Conservation (phyloP, 805 yeast genomes). For the Blastobotrys robertii region DNA sequence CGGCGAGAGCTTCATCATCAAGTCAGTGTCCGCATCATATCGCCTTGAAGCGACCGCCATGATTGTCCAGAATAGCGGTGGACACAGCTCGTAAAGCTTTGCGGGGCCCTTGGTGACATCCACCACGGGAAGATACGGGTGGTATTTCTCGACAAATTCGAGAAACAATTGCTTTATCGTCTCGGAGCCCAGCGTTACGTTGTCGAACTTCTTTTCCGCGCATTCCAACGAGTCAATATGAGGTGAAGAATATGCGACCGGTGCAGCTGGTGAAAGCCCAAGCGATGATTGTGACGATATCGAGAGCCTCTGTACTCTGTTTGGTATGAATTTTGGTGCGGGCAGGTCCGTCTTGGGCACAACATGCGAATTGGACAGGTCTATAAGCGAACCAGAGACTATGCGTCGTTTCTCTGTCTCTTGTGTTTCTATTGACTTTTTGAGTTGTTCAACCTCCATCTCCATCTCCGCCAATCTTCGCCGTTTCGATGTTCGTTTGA, state of each 20-base stretch:
- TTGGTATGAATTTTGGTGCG: conserved; percentile 1
- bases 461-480: conserved; percentile 44
- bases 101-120: conserved; percentile 79
- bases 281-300: neutral
- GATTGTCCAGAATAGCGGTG: conserved; percentile 88
- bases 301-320: neutral
- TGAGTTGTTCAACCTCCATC: conserved; percentile 61
- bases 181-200: conserved; percentile 48
- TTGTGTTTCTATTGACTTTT: conserved; percentile 36
- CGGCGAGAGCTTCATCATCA: conserved; percentile 57
- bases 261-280: conserved; percentile 3
- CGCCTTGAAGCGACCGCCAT: conserved; percentile 78
- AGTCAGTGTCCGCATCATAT: conserved; percentile 28
- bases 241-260: neutral
- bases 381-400: conserved; percentile 13
- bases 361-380: conserved; percentile 1
- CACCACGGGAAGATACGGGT: conserved; percentile 79
- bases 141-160: conserved; percentile 72
- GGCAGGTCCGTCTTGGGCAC: conserved; percentile 1
- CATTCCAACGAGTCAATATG: conserved; percentile 11
- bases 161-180: conserved; percentile 52
- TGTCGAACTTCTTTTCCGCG: conserved; percentile 58
- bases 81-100: conserved; percentile 64
- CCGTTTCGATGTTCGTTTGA: conserved; percentile 82
- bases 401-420: conserved; percentile 9